Evolutionary conservation across 345 rosid species (phyloP).

Genomic region (Brassica incana): DNA sequence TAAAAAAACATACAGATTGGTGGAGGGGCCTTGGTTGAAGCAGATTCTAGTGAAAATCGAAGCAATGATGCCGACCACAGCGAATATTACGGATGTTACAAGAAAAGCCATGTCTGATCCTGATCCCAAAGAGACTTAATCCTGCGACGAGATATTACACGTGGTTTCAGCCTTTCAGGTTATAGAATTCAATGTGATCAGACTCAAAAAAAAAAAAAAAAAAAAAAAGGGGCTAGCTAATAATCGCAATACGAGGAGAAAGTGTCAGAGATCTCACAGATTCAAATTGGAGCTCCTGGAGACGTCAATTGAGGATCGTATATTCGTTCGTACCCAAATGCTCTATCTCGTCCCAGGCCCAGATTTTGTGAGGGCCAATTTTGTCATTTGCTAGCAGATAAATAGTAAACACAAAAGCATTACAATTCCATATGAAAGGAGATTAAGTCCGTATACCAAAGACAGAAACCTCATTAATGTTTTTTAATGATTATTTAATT

Average conservation of each 20-base stretch:
- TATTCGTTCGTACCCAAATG: too few species aligned
- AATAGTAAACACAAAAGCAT: too few species aligned
- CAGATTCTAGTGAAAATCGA: background rate
- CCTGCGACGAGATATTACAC: background rate
- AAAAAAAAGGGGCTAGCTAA: background rate
- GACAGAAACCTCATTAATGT: too few species aligned
- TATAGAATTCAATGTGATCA: background rate
- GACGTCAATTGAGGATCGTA: too few species aligned
- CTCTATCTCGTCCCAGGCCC: too few species aligned
- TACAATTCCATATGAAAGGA: too few species aligned
- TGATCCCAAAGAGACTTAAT: background rate
- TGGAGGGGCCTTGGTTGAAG: background rate
- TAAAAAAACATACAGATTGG: conserved; percentile 26
- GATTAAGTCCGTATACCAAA: too few species aligned
- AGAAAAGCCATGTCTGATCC: background rate
- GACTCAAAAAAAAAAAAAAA: background rate
- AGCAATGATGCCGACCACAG: background rate
- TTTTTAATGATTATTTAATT: too few species aligned
- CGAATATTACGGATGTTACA: background rate
- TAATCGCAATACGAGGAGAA: background rate
- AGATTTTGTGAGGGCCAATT: too few species aligned
- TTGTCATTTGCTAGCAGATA: too few species aligned
- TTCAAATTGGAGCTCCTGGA: too few species aligned
- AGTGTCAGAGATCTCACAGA: too few species aligned
- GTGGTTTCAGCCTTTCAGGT: background rate